Conservation (phyloP, 371 early-diverging fungal species). For the Mortierella sp. region DNA sequence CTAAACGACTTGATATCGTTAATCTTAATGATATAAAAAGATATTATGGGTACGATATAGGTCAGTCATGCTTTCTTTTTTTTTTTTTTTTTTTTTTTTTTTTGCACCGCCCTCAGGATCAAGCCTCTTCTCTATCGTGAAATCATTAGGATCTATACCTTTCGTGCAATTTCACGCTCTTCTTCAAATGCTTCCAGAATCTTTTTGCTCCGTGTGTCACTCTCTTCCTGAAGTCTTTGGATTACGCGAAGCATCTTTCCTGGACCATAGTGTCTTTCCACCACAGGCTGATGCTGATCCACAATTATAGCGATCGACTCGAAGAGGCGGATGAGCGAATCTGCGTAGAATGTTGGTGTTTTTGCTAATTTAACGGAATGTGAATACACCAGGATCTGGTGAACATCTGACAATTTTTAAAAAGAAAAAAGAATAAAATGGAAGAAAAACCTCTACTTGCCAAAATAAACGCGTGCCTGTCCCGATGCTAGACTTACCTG, state of each 20-base stretch:
- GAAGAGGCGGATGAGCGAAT: constrained; percentile 83
- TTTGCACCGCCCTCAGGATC: no score
- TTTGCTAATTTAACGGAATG: constrained; percentile 35
- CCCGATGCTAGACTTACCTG: constrained; percentile 26
- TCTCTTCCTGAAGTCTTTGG: constrained; percentile 87
- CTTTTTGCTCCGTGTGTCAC: constrained; percentile 78
- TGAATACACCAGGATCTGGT: not conserved
- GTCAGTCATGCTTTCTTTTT: constrained; percentile 1
- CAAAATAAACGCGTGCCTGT: not conserved
- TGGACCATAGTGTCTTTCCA: constrained; percentile 84
- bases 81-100: not conserved
- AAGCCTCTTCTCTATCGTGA: not conserved
- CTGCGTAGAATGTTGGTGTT: constrained; percentile 70
- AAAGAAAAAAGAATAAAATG: no score
- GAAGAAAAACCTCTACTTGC: not conserved
- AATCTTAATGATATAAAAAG: constrained; percentile 20
- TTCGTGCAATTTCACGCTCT: constrained; percentile 69
- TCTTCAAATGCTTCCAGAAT: constrained; percentile 84
- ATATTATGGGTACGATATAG: not conserved
- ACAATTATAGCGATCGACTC: constrained; percentile 88
- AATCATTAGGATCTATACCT: constrained; percentile 53
- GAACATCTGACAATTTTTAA: constrained; percentile 27
- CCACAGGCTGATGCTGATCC: constrained; percentile 85
- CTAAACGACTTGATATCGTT: constrained; percentile 46
- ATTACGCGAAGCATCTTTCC: constrained; percentile 91